Percentiles rank a stretch among this genome's conserved stretches.
Evolutionary conservation across 2,329 filamentous ascomycete genomes (phyloP).

Genomic region (Fusarium xylarioides): DNA sequence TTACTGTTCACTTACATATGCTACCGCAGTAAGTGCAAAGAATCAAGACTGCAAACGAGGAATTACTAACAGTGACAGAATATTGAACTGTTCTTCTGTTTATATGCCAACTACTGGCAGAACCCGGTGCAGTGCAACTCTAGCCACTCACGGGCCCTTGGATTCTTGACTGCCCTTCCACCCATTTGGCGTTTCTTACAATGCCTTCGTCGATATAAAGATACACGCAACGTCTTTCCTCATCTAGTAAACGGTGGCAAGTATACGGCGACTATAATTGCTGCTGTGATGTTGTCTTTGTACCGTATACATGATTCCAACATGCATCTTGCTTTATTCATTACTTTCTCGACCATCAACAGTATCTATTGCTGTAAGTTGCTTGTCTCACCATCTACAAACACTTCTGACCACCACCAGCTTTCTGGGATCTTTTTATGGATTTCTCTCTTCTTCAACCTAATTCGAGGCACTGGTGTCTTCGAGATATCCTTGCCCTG

Average conservation of each 20-base stretch:
- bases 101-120: slow-evolving; percentile 83
- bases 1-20: slow-evolving; percentile 94
- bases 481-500: slow-evolving; percentile 83
- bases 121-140: slow-evolving; percentile 84
- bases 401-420: slow-evolving; percentile 48
- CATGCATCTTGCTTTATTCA: slow-evolving; percentile 74
- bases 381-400: neutral
- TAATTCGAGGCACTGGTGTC: slow-evolving; percentile 70
- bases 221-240: slow-evolving; percentile 88
- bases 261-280: slow-evolving; percentile 84
- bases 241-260: slow-evolving; percentile 94
- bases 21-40: slow-evolving; percentile 74
- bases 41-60: neutral
- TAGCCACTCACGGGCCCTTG: slow-evolving; percentile 80
- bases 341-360: slow-evolving; percentile 83
- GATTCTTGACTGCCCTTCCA: slow-evolving; percentile 85
- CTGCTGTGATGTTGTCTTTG: slow-evolving; percentile 80
- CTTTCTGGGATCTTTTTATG: slow-evolving; percentile 94
- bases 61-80: slow-evolving; percentile 64
- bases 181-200: slow-evolving; percentile 92
- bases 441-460: slow-evolving; percentile 93
- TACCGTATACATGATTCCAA: slow-evolving; percentile 77
- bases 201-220: slow-evolving; percentile 87
- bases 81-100: slow-evolving; percentile 90
- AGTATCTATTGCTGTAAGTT: slow-evolving; percentile 79